Evolutionary conservation across 2,329 filamentous ascomycete genomes (phyloP), one percentile per base, ranked within the genome.

Genomic region (Furcasterigmium furcatum): DNA sequence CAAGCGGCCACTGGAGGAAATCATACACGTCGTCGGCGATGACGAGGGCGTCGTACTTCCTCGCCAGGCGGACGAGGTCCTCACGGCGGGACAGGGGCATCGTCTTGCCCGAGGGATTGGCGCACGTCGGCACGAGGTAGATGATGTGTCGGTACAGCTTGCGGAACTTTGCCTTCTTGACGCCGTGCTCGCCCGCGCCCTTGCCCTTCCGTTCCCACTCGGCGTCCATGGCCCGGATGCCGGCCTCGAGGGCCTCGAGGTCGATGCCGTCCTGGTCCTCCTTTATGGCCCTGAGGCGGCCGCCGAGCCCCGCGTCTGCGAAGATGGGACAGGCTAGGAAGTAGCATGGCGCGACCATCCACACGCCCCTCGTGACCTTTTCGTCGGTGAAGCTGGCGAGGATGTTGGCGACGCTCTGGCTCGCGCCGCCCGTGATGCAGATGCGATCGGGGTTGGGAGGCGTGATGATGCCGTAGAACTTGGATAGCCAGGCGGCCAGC

Each of bases 11-110:
- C 61, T 91, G 87, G 5, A 97, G 74, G 53, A 92, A 86, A 63
- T 97, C 92, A 61, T 99, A 99, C 9, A 97, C 91, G 63, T 99
- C 94, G 67, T 97, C 92, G 41, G 81, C 81, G 22, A 96, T 76
- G 45, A 96, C 67, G n/a, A 97, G 76, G 7, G 88, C 89, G 62
- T 97, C 84, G 61, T 86, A 82, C 47, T 83, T 73, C 46, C 92
- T 78, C 1, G 92, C 92, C 7, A 96, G 66, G n/a, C 72, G 70
- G 20, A 97, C 82, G 4, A 97, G 75, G 10, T 72, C 72, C 51
- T 83, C 69, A 4, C 94, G 79, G 22, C 86, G 79, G 16, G 66
- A 61, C 4, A 90, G 64, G 13, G 84, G 82, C 84, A 95, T 92
- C 4, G 88, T 91, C 58, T 85, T 86, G 24, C 86, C 89, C 0